Base-by-base conservation (phyloP, 2,329 filamentous ascomycete species). In the Periconia macrospinosa region DNA sequence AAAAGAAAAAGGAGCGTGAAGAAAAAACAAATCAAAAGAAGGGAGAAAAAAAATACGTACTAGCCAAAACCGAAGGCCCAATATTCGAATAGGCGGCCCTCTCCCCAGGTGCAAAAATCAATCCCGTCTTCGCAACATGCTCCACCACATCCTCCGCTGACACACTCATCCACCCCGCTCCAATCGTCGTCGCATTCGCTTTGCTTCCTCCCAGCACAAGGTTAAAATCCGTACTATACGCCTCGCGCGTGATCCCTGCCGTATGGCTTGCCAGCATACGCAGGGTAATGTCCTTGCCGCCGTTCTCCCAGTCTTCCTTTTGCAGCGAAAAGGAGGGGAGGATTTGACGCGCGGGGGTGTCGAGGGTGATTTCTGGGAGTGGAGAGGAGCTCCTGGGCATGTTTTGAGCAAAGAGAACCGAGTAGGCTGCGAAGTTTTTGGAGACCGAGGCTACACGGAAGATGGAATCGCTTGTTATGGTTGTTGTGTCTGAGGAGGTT, bases 181-280 rank as follows among this genome's bases (percentile, higher is more conserved):
- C 69, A 37, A 70, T 69, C 1, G 59, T 62, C 7, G 51, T 44
- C 1, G 61, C 44, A 48, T 67, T 60, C 2, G 63, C 68, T 45
- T 65, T 69, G 1, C 65, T 62, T 1, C 52, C 56, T 3, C 52
- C 60, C 0, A 60, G 30, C 1, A 71, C 52, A 57, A 69, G 61
- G 37, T 71, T 66, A 53, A 70, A 71, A 6, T 55, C 54, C 1
- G 68, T 70, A 13, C 59, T 63, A 42, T 66, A 71, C n/a, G 65
- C 65, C 30, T 71, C 68, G 13, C 68, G 42, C 9, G 67, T 56
- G 9, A 70, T 45, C 1, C 68, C 68, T 6, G 64, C 61, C 9
- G 55, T 71, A 17, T 71, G 67, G n/a, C 62, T 69, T 5, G 66
- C 67, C n/a, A 70, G 56, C 67, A 71, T 69, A 3, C 58, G 52